Evolutionary conservation across 768 basidiomycete genomes (phyloP).

Genomic region (Omphalotus guepiniiformis): DNA sequence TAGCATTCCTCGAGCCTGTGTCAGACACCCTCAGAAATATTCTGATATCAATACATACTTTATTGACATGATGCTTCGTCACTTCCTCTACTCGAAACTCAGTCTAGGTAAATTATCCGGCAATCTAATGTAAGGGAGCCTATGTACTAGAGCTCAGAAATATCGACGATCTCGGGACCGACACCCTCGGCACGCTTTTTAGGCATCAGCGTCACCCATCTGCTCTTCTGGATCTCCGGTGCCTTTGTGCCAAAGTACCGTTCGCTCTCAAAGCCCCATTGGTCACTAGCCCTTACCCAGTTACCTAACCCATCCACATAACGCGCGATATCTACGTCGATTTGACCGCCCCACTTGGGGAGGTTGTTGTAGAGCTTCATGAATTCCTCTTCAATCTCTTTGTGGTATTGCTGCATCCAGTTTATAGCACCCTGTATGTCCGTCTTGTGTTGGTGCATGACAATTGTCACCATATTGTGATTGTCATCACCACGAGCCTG

Average conservation of each 20-base stretch:
- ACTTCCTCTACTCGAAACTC: too few relatives aligned
- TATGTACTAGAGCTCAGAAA: too few relatives aligned
- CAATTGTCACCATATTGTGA: constrained; percentile 30
- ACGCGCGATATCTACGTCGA: constrained; percentile 33
- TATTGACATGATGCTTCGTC: too few relatives aligned
- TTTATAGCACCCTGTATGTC: constrained; percentile 24
- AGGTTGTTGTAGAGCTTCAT: constrained; percentile 24
- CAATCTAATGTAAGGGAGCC: too few relatives aligned
- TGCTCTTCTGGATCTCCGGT: constrained; percentile 15
- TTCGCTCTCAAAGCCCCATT: constrained; percentile 45
- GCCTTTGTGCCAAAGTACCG: constrained; percentile 34
- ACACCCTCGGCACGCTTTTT: too few relatives aligned
- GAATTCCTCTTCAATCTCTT: constrained; percentile 27
- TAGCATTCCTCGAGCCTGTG: too few relatives aligned
- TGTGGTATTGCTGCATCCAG: constrained; percentile 22
- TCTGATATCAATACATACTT: too few relatives aligned
- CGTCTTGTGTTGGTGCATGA: constrained; percentile 25
- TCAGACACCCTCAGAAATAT: too few relatives aligned
- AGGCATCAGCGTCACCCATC: constrained; percentile 17
- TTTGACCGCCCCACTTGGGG: constrained; percentile 36
- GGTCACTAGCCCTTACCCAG: constrained; percentile 41
- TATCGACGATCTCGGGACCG: too few relatives aligned
- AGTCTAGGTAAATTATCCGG: too few relatives aligned
- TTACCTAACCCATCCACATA: constrained; percentile 42
- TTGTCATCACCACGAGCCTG: constrained; percentile 27